These are phyloP conservation scores for Arthrobotrys entomopaga DNA, from an alignment of 2,329 filamentous ascomycete species.

Conservation along the genomic window DNA sequence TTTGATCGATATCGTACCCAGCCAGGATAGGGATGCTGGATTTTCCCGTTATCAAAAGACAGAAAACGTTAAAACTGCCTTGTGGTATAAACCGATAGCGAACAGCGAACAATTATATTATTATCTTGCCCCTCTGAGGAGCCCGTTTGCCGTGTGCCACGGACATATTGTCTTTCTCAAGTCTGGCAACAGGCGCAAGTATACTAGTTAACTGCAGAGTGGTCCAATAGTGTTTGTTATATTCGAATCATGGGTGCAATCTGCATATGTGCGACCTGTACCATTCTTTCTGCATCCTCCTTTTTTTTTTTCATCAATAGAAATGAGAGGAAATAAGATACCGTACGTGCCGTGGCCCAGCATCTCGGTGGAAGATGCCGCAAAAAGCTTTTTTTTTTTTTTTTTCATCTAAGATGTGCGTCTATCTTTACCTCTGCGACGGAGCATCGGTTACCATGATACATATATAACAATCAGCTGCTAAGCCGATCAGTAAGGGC, in stretches of 20 bases:
- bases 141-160: constrained; percentile 5
- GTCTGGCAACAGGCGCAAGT: not conserved
- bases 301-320: not conserved
- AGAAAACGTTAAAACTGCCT: constrained; percentile 4
- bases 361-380: not conserved
- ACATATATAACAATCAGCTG: not conserved
- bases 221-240: constrained; percentile 1
- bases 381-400: not conserved
- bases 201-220: not conserved
- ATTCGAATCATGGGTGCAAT: constrained; percentile 16
- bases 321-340: too few relatives aligned
- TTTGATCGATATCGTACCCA: constrained; percentile 11
- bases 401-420: not conserved
- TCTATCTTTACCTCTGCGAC: not conserved
- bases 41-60: constrained; percentile 35
- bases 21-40: constrained; percentile 25
- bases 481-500: constrained; percentile 7
- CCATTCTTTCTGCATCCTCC: not conserved
- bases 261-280: constrained; percentile 6
- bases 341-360: not conserved
- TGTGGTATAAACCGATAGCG: not conserved
- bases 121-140: not conserved
- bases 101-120: too few relatives aligned
- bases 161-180: not conserved
- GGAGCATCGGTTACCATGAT: not conserved